These are phyloP conservation scores for Zymoseptoria ardabiliae DNA, from an alignment of 2,329 filamentous ascomycete genomes.

Conservation along the genomic window DNA sequence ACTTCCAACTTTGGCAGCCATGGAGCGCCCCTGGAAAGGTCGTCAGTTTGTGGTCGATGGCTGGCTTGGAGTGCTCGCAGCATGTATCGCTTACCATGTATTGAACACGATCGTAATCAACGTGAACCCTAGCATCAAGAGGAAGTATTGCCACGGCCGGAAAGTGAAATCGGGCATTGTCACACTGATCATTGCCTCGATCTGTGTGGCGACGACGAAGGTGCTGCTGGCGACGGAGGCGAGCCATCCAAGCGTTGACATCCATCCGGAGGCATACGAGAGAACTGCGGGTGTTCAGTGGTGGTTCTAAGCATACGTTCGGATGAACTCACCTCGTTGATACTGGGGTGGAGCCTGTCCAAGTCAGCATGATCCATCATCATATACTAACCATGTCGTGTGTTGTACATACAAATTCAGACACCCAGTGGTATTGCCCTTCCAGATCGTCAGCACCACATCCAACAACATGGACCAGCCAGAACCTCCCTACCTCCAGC, in stretches of 20 bases:
- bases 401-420: conserved; percentile 18
- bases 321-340: conserved; percentile 20
- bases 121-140: conserved; percentile 29
- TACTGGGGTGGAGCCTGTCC: conserved; percentile 19
- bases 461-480: conserved; percentile 2
- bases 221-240: conserved; percentile 29
- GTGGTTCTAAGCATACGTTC: not conserved
- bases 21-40: conserved; percentile 20
- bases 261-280: conserved; percentile 19
- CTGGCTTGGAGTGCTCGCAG: conserved; percentile 10
- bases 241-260: conserved; percentile 18
- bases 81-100: conserved; percentile 24
- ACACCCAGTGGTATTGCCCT: conserved; percentile 25
- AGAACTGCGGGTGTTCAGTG: conserved; percentile 4
- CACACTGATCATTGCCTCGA: conserved; percentile 33
- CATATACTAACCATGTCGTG: no score
- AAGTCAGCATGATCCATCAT: not conserved
- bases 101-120: conserved; percentile 31
- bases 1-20: conserved; percentile 18
- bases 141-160: conserved; percentile 23
- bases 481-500: conserved; percentile 25
- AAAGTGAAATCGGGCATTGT: conserved; percentile 23
- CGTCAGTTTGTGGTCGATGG: not conserved
- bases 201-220: conserved; percentile 31
- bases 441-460: conserved; percentile 8